Base-by-base conservation (phyloP, 371 early-diverging fungal species). In the Haplosporangium sp. region DNA sequence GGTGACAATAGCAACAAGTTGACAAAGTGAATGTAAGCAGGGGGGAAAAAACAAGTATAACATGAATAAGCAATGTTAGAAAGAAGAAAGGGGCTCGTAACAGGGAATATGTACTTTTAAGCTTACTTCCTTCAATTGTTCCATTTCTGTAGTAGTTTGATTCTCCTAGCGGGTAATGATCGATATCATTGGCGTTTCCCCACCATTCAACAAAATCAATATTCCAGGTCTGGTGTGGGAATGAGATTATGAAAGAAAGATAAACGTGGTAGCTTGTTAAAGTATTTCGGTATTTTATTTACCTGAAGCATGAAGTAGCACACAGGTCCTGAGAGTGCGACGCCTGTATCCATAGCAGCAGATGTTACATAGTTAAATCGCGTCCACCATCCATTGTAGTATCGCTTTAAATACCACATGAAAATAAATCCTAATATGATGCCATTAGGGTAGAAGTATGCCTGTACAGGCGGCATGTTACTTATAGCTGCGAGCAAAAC, bases 291-390 rank as follows among this genome's bases (percentile, higher is more conserved):
- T 8, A 20, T 61, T 19, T 42, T 3, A 9, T 11, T 60, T 50
- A 66, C 71, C 76, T 76, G 71, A 1, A 76, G 40, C 39, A 71
- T 17, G 35, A 76, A 72, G 50, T 77, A 71, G 34, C 72, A 77
- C 0, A 56, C 63, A 40, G 70, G 63, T 20, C 81, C 85, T 47
- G 84, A 85, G 13, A 88, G 75, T 15, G 89, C 89, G 1, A 86
- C 84, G 35, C 93, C 94, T 19, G 91, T 88, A 73, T 93, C 93
- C 69, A 94, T 85, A 4, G 91, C 93, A 4, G 93, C 93, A 5
- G 92, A 92, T 17, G 93, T 87, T 13, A 93, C 86, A 71, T 92
- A 93, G 72, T 88, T 92, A 72, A 91, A 93, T 50, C 88, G 84
- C 68, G 78, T 71, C 91, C 92, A 94, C 93, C 93, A 94, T 3